Evolutionary conservation across 257 asterid genomes (phyloP).

Genomic region (Leptodermis oblonga): DNA sequence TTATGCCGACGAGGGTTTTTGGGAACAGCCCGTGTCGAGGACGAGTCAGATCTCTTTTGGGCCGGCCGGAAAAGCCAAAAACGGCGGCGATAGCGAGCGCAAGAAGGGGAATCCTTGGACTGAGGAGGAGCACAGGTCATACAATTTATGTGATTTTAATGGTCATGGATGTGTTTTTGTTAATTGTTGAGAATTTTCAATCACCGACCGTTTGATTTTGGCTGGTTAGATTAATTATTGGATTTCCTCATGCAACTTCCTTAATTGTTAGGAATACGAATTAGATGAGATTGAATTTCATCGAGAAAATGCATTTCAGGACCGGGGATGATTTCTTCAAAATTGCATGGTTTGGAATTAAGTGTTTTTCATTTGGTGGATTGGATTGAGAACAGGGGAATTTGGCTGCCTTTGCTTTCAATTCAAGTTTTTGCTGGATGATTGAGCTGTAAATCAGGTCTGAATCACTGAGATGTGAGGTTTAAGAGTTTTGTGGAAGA

Average conservation of each 20-base stretch:
- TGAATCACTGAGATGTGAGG: neutral
- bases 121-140: constrained; percentile 76
- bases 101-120: constrained; percentile 87
- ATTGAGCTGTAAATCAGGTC: neutral
- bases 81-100: constrained; percentile 46
- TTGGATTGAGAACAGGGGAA: no score
- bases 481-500: neutral
- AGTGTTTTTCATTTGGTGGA: neutral
- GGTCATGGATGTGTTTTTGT: no score
- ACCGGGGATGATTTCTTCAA: no score
- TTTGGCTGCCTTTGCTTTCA: neutral
- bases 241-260: no score
- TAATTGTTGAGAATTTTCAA: neutral
- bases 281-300: neutral
- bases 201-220: no score
- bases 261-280: neutral
- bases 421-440: neutral
- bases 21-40: constrained; percentile 24
- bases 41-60: constrained; percentile 65
- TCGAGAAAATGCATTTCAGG: no score
- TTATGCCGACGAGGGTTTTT: constrained; percentile 29
- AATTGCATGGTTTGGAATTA: neutral
- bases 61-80: constrained; percentile 31
- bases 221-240: no score
- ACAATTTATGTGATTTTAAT: neutral